A percentile compares a stretch with the other conserved stretches of the same genome.
phyloP scores from a whole-genome alignment of 768 basidiomycete species.

The Suillus luteus region DNA sequence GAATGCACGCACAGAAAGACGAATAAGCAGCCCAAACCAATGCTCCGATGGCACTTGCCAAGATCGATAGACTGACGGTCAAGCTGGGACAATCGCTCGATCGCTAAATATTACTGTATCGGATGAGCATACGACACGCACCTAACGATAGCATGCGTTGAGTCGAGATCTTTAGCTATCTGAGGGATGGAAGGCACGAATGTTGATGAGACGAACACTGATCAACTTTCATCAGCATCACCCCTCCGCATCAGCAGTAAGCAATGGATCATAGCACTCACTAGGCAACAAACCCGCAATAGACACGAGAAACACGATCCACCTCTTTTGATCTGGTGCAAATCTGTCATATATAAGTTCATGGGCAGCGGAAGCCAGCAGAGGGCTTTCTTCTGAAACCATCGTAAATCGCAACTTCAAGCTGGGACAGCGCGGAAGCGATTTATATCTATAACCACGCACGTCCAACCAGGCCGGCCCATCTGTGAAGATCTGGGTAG shows the following conservation, averaged over 20 bases:
- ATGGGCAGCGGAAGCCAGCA: constrained; percentile 20
- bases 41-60: constrained; percentile 43
- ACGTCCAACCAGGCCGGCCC: not conserved
- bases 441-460: not conserved
- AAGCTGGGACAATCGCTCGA: constrained; percentile 28
- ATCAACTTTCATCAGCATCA: constrained; percentile 1
- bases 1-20: constrained; percentile 40
- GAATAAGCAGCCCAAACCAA: constrained; percentile 50
- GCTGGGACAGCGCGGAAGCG: not conserved
- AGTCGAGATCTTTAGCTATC: constrained; percentile 63
- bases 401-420: constrained; percentile 10
- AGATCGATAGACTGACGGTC: constrained; percentile 49
- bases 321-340: constrained; percentile 46
- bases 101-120: not conserved
- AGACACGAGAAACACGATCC: constrained; percentile 59
- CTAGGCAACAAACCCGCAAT: constrained; percentile 64
- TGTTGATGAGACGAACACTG: constrained; percentile 68
- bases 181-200: constrained; percentile 78
- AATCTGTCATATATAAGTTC: constrained; percentile 62
- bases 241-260: not conserved
- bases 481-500: not conserved
- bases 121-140: constrained; percentile 19
- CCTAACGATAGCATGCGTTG: constrained; percentile 62
- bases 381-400: constrained; percentile 31
- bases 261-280: constrained; percentile 32